A percentile compares a stretch with the other conserved stretches of the same genome.
Evolutionary conservation across 176 grass and related monocot genomes (phyloP).

Genomic region (Ensete ventricosum): DNA sequence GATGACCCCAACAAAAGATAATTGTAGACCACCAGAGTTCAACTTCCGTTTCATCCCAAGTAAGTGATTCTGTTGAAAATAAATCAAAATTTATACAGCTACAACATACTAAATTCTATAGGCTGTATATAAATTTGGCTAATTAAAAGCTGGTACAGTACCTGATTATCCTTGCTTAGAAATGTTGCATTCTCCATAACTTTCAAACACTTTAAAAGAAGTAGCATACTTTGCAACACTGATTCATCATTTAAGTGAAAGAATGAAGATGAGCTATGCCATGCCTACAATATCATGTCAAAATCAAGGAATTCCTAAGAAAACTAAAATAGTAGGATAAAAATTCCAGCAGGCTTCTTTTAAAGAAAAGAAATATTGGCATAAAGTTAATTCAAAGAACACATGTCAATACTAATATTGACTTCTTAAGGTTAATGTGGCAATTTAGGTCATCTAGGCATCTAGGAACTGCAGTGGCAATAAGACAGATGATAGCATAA

Average conservation of each 20-base stretch:
- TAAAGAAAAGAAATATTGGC: neutral
- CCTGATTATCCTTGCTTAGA: slow-evolving; percentile 93
- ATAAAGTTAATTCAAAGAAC: neutral
- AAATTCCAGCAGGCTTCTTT: too few species aligned
- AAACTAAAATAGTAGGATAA: neutral
- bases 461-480: neutral
- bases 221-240: slow-evolving; percentile 42
- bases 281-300: slow-evolving; percentile 28
- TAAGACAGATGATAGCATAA: neutral
- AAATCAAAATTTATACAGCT: slow-evolving; percentile 23
- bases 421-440: neutral
- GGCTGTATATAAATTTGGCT: neutral
- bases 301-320: neutral
- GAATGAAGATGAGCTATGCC: slow-evolving; percentile 25
- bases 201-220: slow-evolving; percentile 95
- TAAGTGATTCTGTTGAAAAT: slow-evolving; percentile 61
- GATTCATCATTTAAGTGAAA: slow-evolving; percentile 42
- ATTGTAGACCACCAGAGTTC: slow-evolving; percentile 30
- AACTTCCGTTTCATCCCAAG: slow-evolving; percentile 58
- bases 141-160: slow-evolving; percentile 19
- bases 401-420: neutral
- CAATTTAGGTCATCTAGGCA: neutral
- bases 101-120: neutral
- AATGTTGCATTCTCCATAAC: slow-evolving; percentile 99
- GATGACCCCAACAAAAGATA: slow-evolving; percentile 67